Base-by-base conservation (phyloP, 495 filamentous ascomycete species). In the Cercophora newfieldiana region DNA sequence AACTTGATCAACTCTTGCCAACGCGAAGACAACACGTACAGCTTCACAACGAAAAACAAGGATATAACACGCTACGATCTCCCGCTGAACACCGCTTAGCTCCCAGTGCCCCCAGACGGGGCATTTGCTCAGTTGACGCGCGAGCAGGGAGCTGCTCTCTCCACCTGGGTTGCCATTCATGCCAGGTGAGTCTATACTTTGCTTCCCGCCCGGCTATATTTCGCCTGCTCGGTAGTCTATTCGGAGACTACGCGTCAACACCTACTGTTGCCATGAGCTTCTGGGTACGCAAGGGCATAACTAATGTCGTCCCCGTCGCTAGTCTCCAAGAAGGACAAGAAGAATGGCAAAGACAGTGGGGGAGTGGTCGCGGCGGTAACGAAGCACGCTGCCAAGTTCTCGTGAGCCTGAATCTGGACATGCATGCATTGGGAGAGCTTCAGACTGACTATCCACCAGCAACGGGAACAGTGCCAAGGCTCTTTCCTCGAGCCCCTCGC, bases 341-440 rank as follows among this genome's bases (percentile, higher is more conserved):
- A 81, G 78, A 78, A 83, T 83, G 81, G 72, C 71, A 83, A 80
- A 79, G 80, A 82, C 60, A 72, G 74, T 66, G 79, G 80, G 64
- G 75, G 81, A 68, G 81, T 82, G 74, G 76, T 80, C 64, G 81
- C 81, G 62, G 81, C 81, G 74, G 79, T 83, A 77, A 83, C 80
- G 29, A 82, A 78, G 72, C 80, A 83, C 71, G 77, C 74, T 65
- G 77, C 80, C 58, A 83, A 80, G 70, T 81, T 83, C 73, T 71
- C 80, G 81, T 83, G 72, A 44, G 80, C 80, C 61, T 63, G 59
- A 58, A n/a, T n/a, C n/a, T n/a, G n/a, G n/a, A 44, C 19, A 56
- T 19, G 31, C 49, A 48, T 0, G n/a, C 24, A 31, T 22, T 19
- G 59, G 48, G 47, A 25, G 65, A 63, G 47, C 4, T 47, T 66